Evolutionary conservation across 192 early-diverging fungal species (phyloP), one percentile per base, ranked within the genome.

Genomic region (Coemansia sp.): DNA sequence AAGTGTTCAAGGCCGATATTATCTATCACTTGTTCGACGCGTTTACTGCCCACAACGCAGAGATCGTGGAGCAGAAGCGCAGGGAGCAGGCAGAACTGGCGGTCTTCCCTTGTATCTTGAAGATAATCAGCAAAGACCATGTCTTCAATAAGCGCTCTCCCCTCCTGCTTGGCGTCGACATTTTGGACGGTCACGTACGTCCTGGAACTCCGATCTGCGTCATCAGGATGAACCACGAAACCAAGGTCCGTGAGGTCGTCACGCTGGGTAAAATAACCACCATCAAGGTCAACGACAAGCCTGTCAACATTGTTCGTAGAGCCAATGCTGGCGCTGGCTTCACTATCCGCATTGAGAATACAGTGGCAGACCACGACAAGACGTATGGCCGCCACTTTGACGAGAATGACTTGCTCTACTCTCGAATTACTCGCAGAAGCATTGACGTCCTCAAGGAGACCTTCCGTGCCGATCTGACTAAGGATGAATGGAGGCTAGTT

Each of bases 21-120:
- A 99, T 99, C 96, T 99, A 99, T 84, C 96, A 97, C 72, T 86
- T 99, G 90, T 98, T 97, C 75, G 97, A 99, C 76, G 77, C 88
- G 61, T 99, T 92, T 70, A 93, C 89, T 4, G 90, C 87, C 31
- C 96, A 99, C 76, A 84, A 84, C 76, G 82, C 87, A 61, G 84
- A 87, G 53, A 74, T 99, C 22, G 77, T 87, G 11, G 96, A 97
- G 78, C 88, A 92, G 84, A 93, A 90, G 84, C 91, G 90, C 53
- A 89, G 88, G 77, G 97, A 97, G 62, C 89, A 87, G 50, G 91
- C 92, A 4, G 91, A 94, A 19, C 83, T 87, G 31, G 98, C 96
- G 17, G 88, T 99, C n/a, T 99, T 97, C 90, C 98, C 98, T n/a
- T 95, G 93, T 79, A 75, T 93, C 29, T 71, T 98, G 48, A 86